A percentile compares a stretch with the other conserved stretches of the same genome.
phyloP scores from a whole-genome alignment of 768 basidiomycete species.

The Pleurotus tuber-regium region DNA sequence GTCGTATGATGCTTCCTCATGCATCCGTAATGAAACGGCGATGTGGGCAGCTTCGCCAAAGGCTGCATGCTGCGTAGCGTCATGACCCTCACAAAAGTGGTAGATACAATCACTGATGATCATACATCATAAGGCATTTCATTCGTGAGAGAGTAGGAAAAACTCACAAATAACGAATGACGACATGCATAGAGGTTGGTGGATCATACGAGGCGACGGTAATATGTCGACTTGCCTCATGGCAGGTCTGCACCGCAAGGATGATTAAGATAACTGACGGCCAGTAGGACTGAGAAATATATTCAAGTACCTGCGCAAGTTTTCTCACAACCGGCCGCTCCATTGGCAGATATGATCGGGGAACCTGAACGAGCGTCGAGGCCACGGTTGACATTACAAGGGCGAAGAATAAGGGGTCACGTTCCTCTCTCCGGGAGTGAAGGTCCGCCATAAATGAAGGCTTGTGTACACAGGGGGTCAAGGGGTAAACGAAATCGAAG shows the following conservation, averaged over 20 bases:
- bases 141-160: background rate
- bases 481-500: conserved; percentile 91
- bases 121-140: conserved; percentile 10
- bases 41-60: conserved; percentile 87
- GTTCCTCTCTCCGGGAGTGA: conserved; percentile 74
- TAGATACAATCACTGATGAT: conserved; percentile 70
- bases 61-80: conserved; percentile 83
- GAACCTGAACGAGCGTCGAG: conserved; percentile 85
- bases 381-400: conserved; percentile 89
- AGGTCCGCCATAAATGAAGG: conserved; percentile 93
- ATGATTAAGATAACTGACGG: conserved; percentile 3
- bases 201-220: conserved; percentile 81
- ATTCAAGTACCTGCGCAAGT: conserved; percentile 53
- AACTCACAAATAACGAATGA: conserved; percentile 85
- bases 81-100: conserved; percentile 87
- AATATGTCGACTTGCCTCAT: conserved; percentile 80
- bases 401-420: conserved; percentile 87
- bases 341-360: conserved; percentile 85
- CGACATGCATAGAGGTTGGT: conserved; percentile 79
- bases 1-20: conserved; percentile 83
- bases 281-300: conserved; percentile 1
- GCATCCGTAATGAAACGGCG: conserved; percentile 78
- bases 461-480: conserved; percentile 89
- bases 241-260: conserved; percentile 50
- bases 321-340: conserved; percentile 81